Evolutionary conservation across 768 basidiomycete species (phyloP).

Genomic region (Mycena polygramma): DNA sequence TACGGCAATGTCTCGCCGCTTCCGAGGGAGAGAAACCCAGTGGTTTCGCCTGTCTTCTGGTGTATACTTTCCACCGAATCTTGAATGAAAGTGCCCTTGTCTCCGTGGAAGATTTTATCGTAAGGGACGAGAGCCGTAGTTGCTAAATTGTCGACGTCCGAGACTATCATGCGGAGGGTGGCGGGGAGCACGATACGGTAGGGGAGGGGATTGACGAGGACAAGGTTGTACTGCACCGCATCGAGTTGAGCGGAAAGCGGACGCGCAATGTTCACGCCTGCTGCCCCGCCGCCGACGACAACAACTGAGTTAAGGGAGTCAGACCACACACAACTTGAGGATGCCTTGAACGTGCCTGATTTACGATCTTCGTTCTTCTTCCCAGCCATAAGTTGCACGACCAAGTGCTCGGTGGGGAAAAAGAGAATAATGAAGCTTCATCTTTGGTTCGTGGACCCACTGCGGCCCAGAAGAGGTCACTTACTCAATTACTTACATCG

Average conservation of each 20-base stretch:
- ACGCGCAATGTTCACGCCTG: conserved; percentile 60
- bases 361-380: conserved; percentile 33
- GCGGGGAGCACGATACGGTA: conserved; percentile 66
- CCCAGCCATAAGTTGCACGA: no score
- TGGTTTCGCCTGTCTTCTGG: conserved; percentile 44
- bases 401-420: no score
- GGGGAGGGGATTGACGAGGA: conserved; percentile 67
- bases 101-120: conserved; percentile 62
- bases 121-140: conserved; percentile 59
- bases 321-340: no score
- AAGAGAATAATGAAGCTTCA: no score
- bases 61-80: conserved; percentile 49
- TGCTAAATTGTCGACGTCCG: conserved; percentile 52
- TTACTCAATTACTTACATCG: no score
- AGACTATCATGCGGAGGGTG: conserved; percentile 65
- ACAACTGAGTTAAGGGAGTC: conserved; percentile 46
- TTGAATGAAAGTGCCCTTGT: conserved; percentile 62
- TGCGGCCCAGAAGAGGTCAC: no score
- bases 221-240: conserved; percentile 59
- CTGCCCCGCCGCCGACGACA: conserved; percentile 71
- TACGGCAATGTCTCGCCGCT: conserved; percentile 66
- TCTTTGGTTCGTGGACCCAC: no score
- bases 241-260: conserved; percentile 64
- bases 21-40: conserved; percentile 61
- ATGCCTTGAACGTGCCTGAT: background rate